A percentile compares a stretch with the other conserved stretches of the same genome.
Evolutionary conservation across 2,329 filamentous ascomycete species (phyloP).

Genomic region (Lecanosticta acicola): DNA sequence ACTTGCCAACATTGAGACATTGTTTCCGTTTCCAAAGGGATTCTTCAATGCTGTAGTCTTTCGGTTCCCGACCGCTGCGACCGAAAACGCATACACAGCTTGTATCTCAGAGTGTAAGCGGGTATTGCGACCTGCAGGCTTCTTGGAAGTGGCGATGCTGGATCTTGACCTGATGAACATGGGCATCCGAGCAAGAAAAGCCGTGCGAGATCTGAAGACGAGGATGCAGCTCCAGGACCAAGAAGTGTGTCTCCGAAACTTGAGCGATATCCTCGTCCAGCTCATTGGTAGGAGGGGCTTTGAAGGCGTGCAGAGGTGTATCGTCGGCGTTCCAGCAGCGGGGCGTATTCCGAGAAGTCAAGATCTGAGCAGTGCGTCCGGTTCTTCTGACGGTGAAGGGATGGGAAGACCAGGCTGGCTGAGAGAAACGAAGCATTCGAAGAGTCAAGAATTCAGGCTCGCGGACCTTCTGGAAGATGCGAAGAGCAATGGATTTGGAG

Average conservation of each 20-base stretch:
- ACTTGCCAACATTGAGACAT: slow-evolving; percentile 56
- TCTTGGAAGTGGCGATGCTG: slow-evolving; percentile 71
- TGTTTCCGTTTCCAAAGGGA: slow-evolving; percentile 69
- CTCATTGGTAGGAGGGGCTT: slow-evolving; percentile 66
- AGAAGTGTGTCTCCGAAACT: slow-evolving; percentile 53
- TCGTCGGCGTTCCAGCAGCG: slow-evolving; percentile 70
- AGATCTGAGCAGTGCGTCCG: slow-evolving; percentile 28
- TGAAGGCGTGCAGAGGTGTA: slow-evolving; percentile 65
- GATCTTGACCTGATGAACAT: slow-evolving; percentile 79
- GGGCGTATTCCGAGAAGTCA: slow-evolving; percentile 40
- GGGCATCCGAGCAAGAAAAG: slow-evolving; percentile 64
- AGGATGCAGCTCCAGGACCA: slow-evolving; percentile 57
- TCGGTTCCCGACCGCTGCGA: slow-evolving; percentile 66
- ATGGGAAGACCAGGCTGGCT: slow-evolving; percentile 7
- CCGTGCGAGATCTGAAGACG: slow-evolving; percentile 67
- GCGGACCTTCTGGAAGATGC: slow-evolving; percentile 40
- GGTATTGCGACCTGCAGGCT: slow-evolving; percentile 70
- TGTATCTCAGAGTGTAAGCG: slow-evolving; percentile 70
- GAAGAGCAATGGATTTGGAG: slow-evolving; percentile 30
- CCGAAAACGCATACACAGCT: slow-evolving; percentile 63
- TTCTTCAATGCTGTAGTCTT: slow-evolving; percentile 73
- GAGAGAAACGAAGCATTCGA: slow-evolving; percentile 5
- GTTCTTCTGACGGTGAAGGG: slow-evolving; percentile 11
- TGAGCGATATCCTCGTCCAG: slow-evolving; percentile 54
- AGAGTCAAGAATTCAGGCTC: slow-evolving; percentile 21